Conservation (phyloP, 2,329 filamentous ascomycete species). For the Hypoxylon sp. region DNA sequence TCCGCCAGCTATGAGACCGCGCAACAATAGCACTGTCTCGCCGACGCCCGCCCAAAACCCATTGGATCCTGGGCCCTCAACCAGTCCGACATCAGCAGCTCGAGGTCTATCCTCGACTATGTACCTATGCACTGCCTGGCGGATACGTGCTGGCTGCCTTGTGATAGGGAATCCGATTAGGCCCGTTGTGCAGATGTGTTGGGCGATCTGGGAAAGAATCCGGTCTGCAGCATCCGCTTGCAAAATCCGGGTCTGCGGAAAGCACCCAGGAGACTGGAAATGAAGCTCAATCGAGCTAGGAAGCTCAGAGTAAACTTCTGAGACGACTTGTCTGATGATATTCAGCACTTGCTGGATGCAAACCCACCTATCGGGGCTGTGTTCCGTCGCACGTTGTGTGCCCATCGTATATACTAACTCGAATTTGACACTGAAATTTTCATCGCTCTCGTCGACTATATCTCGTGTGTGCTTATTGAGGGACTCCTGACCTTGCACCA, state of each 20-base stretch:
- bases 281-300: constrained; percentile 62
- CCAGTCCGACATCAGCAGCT: constrained; percentile 50
- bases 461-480: constrained; percentile 64
- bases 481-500: constrained; percentile 62
- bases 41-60: constrained; percentile 57
- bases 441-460: constrained; percentile 76
- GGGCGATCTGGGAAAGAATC: constrained; percentile 56
- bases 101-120: constrained; percentile 58
- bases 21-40: constrained; percentile 62
- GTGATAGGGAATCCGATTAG: constrained; percentile 60
- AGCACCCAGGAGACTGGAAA: constrained; percentile 53
- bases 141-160: constrained; percentile 52
- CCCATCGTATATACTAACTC: constrained; percentile 76
- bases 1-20: constrained; percentile 69
- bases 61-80: constrained; percentile 54
- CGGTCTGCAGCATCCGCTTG: constrained; percentile 49
- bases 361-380: constrained; percentile 69
- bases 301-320: constrained; percentile 50
- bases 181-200: constrained; percentile 61
- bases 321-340: constrained; percentile 56
- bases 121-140: constrained; percentile 59
- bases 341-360: constrained; percentile 68
- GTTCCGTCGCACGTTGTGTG: constrained; percentile 63
- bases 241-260: constrained; percentile 66
- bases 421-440: constrained; percentile 72